Evolutionary conservation across 2,329 filamentous ascomycete genomes (phyloP), one percentile per base, ranked within the genome.

Genomic region (Colletotrichum falcatum): DNA sequence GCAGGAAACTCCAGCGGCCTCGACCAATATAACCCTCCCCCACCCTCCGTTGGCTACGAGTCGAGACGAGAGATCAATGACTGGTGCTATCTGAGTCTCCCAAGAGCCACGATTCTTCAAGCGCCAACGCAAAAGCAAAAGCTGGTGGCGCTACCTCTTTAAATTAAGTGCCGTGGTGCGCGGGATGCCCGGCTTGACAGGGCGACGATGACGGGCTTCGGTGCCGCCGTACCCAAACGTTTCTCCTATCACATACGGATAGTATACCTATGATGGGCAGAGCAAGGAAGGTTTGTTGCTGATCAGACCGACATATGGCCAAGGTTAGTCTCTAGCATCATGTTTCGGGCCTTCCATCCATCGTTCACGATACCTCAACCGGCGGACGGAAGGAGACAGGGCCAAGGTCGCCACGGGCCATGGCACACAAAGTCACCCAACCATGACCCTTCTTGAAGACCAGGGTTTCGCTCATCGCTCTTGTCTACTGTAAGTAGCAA

Each of bases 251-350:
- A 35, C 56, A 49, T n/a, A n/a, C n/a, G n/a, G n/a, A n/a, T n/a
- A n/a, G n/a, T n/a, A n/a, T n/a, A n/a, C n/a, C n/a, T n/a, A n/a
- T 44, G 51, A 63, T 51, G 59, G 49, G 33, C 18, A 49, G 16
- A 30, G n/a, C 12, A 23, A n/a, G 26, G 37, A 7, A 64, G 64
- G 53, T 68, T 53, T 64, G 26, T 35, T 53, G 42, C 44, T 68
- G 33, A 51, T 64, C 63, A 54, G 35, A 44, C 63, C 35, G 46
- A 60, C 23, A 5, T 60, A 20, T 23, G 16, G 48, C 39, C 63
- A 53, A 65, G 44, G 44, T 60, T 65, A 44, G 55, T 37, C 55
- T 66, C 64, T 66, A 55, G 64, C 56, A 30, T 20, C 49, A 20
- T 53, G 54, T 61, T 61, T 61, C 55, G 54, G 33, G 46, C 46